Evolutionary conservation across 805 yeast genomes (phyloP).

Genomic region (Jamesozyma piceae): DNA sequence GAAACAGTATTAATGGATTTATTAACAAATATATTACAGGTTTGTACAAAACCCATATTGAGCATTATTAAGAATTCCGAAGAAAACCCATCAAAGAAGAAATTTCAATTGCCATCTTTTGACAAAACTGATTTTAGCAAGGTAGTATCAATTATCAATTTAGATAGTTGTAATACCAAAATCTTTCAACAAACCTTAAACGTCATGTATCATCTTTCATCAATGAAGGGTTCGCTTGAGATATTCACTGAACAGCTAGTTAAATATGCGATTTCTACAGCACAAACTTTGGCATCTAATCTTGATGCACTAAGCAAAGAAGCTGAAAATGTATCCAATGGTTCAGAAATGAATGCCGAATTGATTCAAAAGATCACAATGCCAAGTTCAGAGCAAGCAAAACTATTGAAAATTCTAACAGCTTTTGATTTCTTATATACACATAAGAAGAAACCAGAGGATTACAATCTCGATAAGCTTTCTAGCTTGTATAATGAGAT

Average conservation of each 20-base stretch:
- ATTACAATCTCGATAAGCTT: constrained; percentile 36
- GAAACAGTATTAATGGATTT: constrained; percentile 71
- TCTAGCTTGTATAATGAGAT: constrained; percentile 55
- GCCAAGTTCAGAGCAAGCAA: constrained; percentile 79
- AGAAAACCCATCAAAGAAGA: constrained; percentile 20
- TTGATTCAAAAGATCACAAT: constrained; percentile 62
- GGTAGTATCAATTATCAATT: constrained; percentile 57
- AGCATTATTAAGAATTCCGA: constrained; percentile 40
- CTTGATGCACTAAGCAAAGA: constrained; percentile 41
- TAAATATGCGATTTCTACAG: constrained; percentile 50
- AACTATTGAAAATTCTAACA: constrained; percentile 73
- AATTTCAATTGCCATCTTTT: constrained; percentile 48
- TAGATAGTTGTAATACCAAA: constrained; percentile 76
- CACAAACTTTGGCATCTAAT: constrained; percentile 46
- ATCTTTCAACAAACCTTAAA: constrained; percentile 78
- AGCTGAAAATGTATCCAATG: constrained; percentile 32
- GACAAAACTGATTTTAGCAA: constrained; percentile 52
- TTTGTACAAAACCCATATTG: constrained; percentile 64
- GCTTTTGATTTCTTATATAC: constrained; percentile 79
- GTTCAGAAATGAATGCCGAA: constrained; percentile 43
- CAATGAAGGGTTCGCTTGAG: constrained; percentile 49
- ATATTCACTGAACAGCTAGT: constrained; percentile 63
- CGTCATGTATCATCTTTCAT: constrained; percentile 67
- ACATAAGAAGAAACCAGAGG: constrained; percentile 19
- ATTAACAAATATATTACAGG: constrained; percentile 63